Base-by-base conservation (phyloP, 495 filamentous ascomycete species). In the Talaromyces proteolyticus region DNA sequence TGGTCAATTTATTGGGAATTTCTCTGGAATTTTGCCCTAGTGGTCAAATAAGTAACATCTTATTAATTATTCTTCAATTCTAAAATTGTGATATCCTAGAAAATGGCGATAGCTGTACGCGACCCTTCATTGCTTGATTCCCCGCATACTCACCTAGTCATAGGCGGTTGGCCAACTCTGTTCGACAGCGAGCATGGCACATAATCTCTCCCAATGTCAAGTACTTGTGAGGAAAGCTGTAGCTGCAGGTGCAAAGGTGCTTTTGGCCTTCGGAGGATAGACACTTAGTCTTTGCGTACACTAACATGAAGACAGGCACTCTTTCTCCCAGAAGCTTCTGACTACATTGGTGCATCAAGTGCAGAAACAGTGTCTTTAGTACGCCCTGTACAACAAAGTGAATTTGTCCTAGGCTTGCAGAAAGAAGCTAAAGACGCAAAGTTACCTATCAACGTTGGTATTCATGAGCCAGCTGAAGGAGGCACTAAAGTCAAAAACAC, bases 101-200 rank as follows among this genome's bases (percentile, higher is more conserved):
- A 25, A 26, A 51, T 51, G 49, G 40, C 40, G 2, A 51, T 42
- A 34, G 38, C 41, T 22, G 49, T 38, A 23, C 16, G 49, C 26
- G 12, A n/a, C 14, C 16, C 11, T 16, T 12, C 38, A n/a, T 16
- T 14, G 2, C 24, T 21, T 16, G 17, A 49, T 44, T 7, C 8
- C 4, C 26, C 24, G 26, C 18, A 38, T 48, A 22, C 49, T 41
- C 22, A 42, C 36, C 21, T 3, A 34, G 11, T 44, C 18, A 54
- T 63, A 94, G 89, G 89, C 90, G 39, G 78, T 96, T 22, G 90
- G 90, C 21, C 90, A 96, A 66, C 70, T 96, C 59, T 92, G 89
- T 65, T 88, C 88, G 21, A 92, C 87, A 53, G 77, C 86, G 42
- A 86, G 75, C 61, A 85, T 93, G 75, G 66, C 78, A 52, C 75